phyloP scores from a whole-genome alignment of 176 grass and related monocot genomes.

The Poa pratensis region DNA sequence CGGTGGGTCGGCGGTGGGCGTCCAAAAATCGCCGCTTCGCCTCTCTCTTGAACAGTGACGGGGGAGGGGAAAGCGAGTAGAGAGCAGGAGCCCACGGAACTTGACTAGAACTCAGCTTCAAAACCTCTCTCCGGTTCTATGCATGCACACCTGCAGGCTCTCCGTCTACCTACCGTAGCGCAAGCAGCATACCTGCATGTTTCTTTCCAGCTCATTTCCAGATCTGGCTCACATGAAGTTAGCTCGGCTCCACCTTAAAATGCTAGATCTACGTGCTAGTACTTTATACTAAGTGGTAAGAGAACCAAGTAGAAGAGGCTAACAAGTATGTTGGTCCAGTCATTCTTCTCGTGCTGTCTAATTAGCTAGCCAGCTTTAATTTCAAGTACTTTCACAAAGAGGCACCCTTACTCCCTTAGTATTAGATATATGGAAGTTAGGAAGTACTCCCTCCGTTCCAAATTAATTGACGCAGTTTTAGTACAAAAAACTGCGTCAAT shows the following conservation, averaged over 20 bases:
- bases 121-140: not conserved
- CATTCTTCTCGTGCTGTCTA: constrained; percentile 1
- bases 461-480: too few relatives aligned
- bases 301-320: not conserved
- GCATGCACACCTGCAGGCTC: not conserved
- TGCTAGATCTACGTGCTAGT: not conserved
- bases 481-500: too few relatives aligned
- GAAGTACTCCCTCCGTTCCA: too few relatives aligned
- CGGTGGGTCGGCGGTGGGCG: too few relatives aligned
- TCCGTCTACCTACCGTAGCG: not conserved
- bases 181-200: constrained; percentile 1
- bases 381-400: not conserved
- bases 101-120: not conserved
- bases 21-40: too few relatives aligned
- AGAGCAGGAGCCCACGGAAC: too few relatives aligned
- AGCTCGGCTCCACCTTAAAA: not conserved
- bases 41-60: too few relatives aligned
- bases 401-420: not conserved
- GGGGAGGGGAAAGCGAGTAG: too few relatives aligned
- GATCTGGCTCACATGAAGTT: constrained; percentile 13
- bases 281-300: constrained; percentile 16
- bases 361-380: not conserved
- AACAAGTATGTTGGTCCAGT: constrained; percentile 19
- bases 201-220: constrained; percentile 19
- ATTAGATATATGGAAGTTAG: not conserved